These are phyloP conservation scores for Jamesozyma spencerorum DNA, from an alignment of 805 yeast genomes.

Conservation along the genomic window DNA sequence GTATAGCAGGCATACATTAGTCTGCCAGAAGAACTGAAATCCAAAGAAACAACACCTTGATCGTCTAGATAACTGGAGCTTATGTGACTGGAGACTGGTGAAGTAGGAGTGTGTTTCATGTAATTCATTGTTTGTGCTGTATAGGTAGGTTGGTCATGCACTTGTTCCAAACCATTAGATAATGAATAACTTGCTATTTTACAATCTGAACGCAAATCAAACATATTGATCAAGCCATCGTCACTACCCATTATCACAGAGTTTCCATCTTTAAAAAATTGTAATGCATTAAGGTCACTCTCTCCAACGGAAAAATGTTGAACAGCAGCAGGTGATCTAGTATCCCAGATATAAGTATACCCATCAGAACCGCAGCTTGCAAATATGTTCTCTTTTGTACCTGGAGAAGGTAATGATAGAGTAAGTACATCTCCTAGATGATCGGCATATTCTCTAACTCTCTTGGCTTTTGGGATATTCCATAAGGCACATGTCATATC, in stretches of 20 bases:
- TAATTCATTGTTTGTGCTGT: slow-evolving; percentile 22
- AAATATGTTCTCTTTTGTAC: slow-evolving; percentile 31
- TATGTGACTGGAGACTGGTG: slow-evolving; percentile 10
- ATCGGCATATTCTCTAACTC: slow-evolving; percentile 46
- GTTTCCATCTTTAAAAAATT: slow-evolving; percentile 61
- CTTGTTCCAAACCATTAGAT: slow-evolving; percentile 10
- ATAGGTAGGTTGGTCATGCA: slow-evolving; percentile 12
- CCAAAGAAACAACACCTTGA: slow-evolving; percentile 66
- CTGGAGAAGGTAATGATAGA: slow-evolving; percentile 29
- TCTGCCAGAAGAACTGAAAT: slow-evolving; percentile 67
- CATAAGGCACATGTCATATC: slow-evolving; percentile 73
- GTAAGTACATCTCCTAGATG: slow-evolving; percentile 67
- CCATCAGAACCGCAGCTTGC: slow-evolving; percentile 65
- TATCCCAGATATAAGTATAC: slow-evolving; percentile 57
- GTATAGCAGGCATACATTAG: slow-evolving; percentile 66
- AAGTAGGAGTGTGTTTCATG: slow-evolving; percentile 14
- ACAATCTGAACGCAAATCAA: slow-evolving; percentile 72
- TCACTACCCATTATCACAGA: slow-evolving; percentile 71
- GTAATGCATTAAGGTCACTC: slow-evolving; percentile 54
- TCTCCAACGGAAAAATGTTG: slow-evolving; percentile 47
- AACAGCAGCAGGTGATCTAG: slow-evolving; percentile 39
- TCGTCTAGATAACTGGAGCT: slow-evolving; percentile 36
- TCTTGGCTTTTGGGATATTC: slow-evolving; percentile 60
- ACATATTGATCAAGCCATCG: slow-evolving; percentile 60
- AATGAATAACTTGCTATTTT: slow-evolving; percentile 44